Percentiles rank a stretch among this genome's conserved stretches.
phyloP scores from a whole-genome alignment of 2,329 filamentous ascomycete species.

The Amauroascus niger region DNA sequence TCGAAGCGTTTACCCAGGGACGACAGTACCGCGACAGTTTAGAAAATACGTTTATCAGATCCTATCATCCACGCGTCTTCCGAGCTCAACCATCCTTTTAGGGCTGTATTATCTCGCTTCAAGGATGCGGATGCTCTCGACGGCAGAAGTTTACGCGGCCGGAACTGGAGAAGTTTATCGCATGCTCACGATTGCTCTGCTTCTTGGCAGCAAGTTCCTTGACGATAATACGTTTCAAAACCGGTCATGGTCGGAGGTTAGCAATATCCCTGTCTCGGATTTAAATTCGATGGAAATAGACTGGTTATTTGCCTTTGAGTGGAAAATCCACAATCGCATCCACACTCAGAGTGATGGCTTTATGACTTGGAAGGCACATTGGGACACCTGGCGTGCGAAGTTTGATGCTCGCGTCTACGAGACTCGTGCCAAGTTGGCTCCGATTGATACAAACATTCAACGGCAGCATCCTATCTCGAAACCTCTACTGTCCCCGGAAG shows the following conservation, averaged over 20 bases:
- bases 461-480: slow-evolving; percentile 44
- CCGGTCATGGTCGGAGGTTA: slow-evolving; percentile 91
- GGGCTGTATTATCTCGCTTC: slow-evolving; percentile 83
- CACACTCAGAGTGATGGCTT: slow-evolving; percentile 62
- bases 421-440: slow-evolving; percentile 45
- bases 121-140: slow-evolving; percentile 65
- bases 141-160: slow-evolving; percentile 45
- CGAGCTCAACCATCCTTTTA: slow-evolving; percentile 81
- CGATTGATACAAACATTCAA: slow-evolving; percentile 56
- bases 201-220: slow-evolving; percentile 88
- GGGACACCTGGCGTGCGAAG: slow-evolving; percentile 53
- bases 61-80: slow-evolving; percentile 77
- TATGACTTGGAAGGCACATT: slow-evolving; percentile 54
- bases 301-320: slow-evolving; percentile 74
- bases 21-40: slow-evolving; percentile 60
- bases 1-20: slow-evolving; percentile 54
- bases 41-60: slow-evolving; percentile 89
- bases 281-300: slow-evolving; percentile 79
- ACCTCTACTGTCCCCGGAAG: slow-evolving; percentile 35
- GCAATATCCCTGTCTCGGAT: slow-evolving; percentile 73
- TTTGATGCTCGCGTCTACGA: slow-evolving; percentile 38
- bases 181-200: slow-evolving; percentile 71
- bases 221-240: slow-evolving; percentile 98
- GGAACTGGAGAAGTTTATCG: slow-evolving; percentile 68
- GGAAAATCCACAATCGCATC: slow-evolving; percentile 78